Percentiles rank a stretch among this genome's conserved stretches.
Conservation (phyloP, 352 stramenopile species). For the Pythium insidiosum region DNA sequence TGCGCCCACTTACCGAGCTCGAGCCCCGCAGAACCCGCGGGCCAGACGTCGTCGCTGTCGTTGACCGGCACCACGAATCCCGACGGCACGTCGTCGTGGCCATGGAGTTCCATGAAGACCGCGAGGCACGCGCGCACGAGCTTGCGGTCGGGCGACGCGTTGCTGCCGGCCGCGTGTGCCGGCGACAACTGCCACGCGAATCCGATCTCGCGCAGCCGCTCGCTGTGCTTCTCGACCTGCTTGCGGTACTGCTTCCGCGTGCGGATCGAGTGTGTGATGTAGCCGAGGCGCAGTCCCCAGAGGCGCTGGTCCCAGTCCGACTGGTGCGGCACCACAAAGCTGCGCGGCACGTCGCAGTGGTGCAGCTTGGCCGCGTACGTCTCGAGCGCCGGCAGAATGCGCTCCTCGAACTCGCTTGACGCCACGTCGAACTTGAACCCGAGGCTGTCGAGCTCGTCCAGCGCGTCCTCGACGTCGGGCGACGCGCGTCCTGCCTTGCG, state of each 20-base stretch:
- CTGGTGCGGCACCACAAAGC: slow-evolving; percentile 81
- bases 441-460: slow-evolving; percentile 48
- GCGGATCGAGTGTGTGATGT: slow-evolving; percentile 88
- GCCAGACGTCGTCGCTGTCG: slow-evolving; percentile 73
- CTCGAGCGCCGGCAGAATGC: slow-evolving; percentile 52
- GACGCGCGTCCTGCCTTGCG: slow-evolving; percentile 33
- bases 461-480: slow-evolving; percentile 35
- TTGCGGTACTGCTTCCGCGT: slow-evolving; percentile 83
- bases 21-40: slow-evolving; percentile 77
- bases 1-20: slow-evolving; percentile 83
- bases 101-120: slow-evolving; percentile 82
- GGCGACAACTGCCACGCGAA: slow-evolving; percentile 93
- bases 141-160: slow-evolving; percentile 35
- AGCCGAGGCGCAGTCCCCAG: slow-evolving; percentile 84
- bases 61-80: slow-evolving; percentile 71
- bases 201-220: slow-evolving; percentile 80
- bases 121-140: slow-evolving; percentile 44
- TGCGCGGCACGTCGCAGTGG: slow-evolving; percentile 83
- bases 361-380: slow-evolving; percentile 63
- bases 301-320: slow-evolving; percentile 73
- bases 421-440: slow-evolving; percentile 62
- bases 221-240: slow-evolving; percentile 63
- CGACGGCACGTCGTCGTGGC: slow-evolving; percentile 40
- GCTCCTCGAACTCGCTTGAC: slow-evolving; percentile 44
- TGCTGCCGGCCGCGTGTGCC: slow-evolving; percentile 52